Conservation (phyloP, 768 basidiomycete species). For the Russula virescens region DNA sequence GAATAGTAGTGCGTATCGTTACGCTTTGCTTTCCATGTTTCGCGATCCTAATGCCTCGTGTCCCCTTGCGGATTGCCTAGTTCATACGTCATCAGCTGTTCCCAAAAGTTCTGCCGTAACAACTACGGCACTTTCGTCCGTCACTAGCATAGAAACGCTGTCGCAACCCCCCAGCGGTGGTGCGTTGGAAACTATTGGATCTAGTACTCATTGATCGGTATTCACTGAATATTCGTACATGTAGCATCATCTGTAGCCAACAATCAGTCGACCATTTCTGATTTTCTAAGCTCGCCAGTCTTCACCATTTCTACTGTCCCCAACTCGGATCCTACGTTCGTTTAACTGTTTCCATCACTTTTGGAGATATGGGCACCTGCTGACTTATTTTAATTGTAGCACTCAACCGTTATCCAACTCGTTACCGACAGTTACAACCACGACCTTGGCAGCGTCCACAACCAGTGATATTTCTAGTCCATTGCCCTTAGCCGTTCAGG, state of each 20-base stretch:
- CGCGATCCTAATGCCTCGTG: background rate
- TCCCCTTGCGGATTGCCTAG: background rate
- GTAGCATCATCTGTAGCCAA: background rate
- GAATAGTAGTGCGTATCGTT: background rate
- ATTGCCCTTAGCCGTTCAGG: background rate
- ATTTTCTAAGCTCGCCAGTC: background rate
- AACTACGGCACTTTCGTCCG: background rate
- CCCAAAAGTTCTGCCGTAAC: background rate
- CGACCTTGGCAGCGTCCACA: background rate
- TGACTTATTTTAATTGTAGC: background rate
- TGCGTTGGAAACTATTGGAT: background rate
- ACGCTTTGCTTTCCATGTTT: background rate
- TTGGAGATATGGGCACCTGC: background rate
- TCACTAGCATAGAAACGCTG: background rate
- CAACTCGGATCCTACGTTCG: background rate
- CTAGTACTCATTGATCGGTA: background rate
- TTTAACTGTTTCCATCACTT: background rate
- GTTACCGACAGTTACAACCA: background rate
- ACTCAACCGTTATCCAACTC: background rate
- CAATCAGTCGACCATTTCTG: background rate
- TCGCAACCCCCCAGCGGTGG: background rate
- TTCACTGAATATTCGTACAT: background rate
- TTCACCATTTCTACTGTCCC: background rate
- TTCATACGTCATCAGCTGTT: background rate
- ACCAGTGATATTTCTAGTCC: background rate